Conservation (phyloP, 73 alveolate species). For the Stentor coeruleus region DNA sequence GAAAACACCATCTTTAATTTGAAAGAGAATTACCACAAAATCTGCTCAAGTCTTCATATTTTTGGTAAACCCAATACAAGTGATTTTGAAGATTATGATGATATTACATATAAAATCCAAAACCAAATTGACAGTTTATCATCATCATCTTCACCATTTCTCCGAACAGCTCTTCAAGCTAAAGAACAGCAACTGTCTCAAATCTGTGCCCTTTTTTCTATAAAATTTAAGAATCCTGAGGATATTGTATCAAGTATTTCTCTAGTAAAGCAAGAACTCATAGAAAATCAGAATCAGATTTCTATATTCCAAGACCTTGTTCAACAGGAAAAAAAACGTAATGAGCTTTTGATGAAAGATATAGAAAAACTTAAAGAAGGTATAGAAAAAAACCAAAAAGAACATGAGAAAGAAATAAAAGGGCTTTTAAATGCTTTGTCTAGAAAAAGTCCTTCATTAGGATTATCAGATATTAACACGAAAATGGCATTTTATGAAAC, state of each 20-base stretch:
- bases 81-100: too few relatives aligned
- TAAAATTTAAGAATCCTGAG: too few relatives aligned
- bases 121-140: not conserved
- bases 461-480: too few relatives aligned
- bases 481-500: not conserved
- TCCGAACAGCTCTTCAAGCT: not conserved
- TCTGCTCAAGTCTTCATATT: too few relatives aligned
- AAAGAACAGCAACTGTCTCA: not conserved
- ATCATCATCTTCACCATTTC: not conserved
- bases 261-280: not conserved
- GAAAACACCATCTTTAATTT: too few relatives aligned
- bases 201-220: too few relatives aligned
- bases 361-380: not conserved
- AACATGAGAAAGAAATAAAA: not conserved
- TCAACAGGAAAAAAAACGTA: not conserved
- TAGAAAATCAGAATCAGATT: conserved; percentile 12
- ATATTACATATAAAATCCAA: not conserved
- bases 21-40: too few relatives aligned
- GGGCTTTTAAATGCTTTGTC: not conserved
- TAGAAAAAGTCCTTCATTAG: too few relatives aligned
- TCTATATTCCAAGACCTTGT: conserved; percentile 1
- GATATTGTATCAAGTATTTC: not conserved
- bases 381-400: not conserved
- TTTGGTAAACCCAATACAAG: too few relatives aligned
- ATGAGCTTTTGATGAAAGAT: not conserved